These are phyloP conservation scores for Rosellinia necatrix DNA, from an alignment of 2,329 filamentous ascomycete genomes.

Conservation along the genomic window DNA sequence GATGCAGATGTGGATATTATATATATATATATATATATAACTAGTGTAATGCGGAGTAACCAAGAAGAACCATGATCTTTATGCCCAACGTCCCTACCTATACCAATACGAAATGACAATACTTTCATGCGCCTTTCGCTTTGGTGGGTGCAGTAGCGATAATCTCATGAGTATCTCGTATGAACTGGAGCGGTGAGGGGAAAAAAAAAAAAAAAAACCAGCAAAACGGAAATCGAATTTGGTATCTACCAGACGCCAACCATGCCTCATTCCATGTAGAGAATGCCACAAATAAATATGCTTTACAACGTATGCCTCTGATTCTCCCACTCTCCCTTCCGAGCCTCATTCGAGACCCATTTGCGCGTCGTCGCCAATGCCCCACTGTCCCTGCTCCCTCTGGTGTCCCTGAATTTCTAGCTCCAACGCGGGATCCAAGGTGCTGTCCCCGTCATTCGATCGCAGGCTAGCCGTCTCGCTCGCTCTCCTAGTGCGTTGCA, in stretches of 20 bases:
- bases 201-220: constrained; percentile 15
- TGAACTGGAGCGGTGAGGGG: background rate
- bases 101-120: no score
- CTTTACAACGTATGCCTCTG: background rate
- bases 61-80: no score
- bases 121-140: no score
- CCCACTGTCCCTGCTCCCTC: constrained; percentile 68
- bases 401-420: constrained; percentile 58
- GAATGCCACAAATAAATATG: no score
- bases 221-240: constrained; percentile 22
- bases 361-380: constrained; percentile 79
- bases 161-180: background rate
- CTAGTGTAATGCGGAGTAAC: no score
- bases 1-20: background rate
- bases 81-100: no score
- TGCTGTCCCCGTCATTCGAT: constrained; percentile 41
- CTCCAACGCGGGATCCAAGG: constrained; percentile 46
- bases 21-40: no score
- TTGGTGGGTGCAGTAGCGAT: no score
- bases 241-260: constrained; percentile 38
- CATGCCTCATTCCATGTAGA: no score
- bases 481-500: constrained; percentile 45
- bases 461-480: constrained; percentile 49
- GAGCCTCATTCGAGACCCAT: constrained; percentile 79
- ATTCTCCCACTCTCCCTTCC: background rate